Evolutionary conservation across 768 basidiomycete species (phyloP), one percentile per base, ranked within the genome.

Genomic region (Xerocomus potaroensis): DNA sequence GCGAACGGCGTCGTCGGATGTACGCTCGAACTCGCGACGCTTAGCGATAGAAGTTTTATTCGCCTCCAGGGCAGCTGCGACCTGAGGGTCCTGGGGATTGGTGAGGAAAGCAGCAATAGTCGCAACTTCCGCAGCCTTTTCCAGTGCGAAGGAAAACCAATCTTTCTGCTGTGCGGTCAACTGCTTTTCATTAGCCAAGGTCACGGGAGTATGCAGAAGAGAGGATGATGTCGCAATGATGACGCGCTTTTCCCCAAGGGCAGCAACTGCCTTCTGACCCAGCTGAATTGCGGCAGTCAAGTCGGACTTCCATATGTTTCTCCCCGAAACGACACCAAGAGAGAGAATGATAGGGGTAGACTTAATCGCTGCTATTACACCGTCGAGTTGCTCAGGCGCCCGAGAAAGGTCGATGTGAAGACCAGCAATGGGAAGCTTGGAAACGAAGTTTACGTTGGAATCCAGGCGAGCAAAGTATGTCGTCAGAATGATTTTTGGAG

Each of bases 231-330:
- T 92, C 31, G 91, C 91, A 60, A 96, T 75, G 62, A 97, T 83
- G 66, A 98, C 89, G 53, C 93, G 90, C 51, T 89, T 84, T 51
- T 77, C 70, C 49, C 94, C 93, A 60, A 98, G 84, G 33, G 74
- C 75, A 43, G 83, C 81, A 59, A 96, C 74, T 38, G 91, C 93
- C 68, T 84, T 87, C 73, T 94, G 84, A 46, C 80, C 90, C 38
- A 80, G 71, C 66, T 84, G 84, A 71, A 93, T 79, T 48, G 91
- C 84, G 45, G 81, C 83, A 53, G 77, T 73, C 59, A 98, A 84
- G 72, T 98, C 94, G 53, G 82, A 86, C 83, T 98, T 99, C 96
- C 96, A 99, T 75, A 99, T 91, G 79, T 97, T 97, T 66, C 96
- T 92, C 45, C 96, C 96, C 36, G 96, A 98, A 54, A 99, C 89